Conservation (phyloP, 2,329 filamentous ascomycete species). For the Cladosporium sp. region DNA sequence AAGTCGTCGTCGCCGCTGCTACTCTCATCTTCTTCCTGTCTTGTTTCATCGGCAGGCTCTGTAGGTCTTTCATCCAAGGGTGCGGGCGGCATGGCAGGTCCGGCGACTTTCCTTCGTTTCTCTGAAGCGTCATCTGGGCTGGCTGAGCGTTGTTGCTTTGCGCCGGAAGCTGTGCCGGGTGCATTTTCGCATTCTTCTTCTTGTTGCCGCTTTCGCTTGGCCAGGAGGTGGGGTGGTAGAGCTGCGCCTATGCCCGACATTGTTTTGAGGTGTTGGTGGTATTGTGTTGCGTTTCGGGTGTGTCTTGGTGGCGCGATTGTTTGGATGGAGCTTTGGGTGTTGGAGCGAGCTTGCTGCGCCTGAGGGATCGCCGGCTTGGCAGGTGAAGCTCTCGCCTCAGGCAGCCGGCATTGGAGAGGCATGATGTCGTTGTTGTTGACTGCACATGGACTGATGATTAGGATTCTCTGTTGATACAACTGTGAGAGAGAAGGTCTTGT, state of each 20-base stretch:
- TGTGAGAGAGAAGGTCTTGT: no score
- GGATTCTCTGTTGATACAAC: no score
- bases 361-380: no score
- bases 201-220: slow-evolving; percentile 48
- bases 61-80: slow-evolving; percentile 44
- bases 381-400: no score
- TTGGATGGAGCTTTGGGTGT: slow-evolving; percentile 2
- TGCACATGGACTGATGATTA: no score
- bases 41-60: slow-evolving; percentile 30
- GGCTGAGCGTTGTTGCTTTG: slow-evolving; percentile 28
- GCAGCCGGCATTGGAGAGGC: no score
- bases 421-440: no score
- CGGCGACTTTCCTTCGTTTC: slow-evolving; percentile 51
- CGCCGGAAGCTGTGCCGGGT: slow-evolving; percentile 36
- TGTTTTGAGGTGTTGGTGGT: slow-evolving; percentile 14
- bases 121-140: slow-evolving; percentile 42
- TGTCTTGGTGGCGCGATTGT: neutral
- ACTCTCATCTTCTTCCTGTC: slow-evolving; percentile 26
- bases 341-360: neutral
- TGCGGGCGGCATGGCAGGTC: slow-evolving; percentile 53
- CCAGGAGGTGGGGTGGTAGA: slow-evolving; percentile 61
- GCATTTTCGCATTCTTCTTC: slow-evolving; percentile 36
- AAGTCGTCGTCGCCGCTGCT: slow-evolving; percentile 40
- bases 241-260: slow-evolving; percentile 70
- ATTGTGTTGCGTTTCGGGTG: neutral